Evolutionary conservation across 768 basidiomycete species (phyloP).

Genomic region (Ramaria sp.): DNA sequence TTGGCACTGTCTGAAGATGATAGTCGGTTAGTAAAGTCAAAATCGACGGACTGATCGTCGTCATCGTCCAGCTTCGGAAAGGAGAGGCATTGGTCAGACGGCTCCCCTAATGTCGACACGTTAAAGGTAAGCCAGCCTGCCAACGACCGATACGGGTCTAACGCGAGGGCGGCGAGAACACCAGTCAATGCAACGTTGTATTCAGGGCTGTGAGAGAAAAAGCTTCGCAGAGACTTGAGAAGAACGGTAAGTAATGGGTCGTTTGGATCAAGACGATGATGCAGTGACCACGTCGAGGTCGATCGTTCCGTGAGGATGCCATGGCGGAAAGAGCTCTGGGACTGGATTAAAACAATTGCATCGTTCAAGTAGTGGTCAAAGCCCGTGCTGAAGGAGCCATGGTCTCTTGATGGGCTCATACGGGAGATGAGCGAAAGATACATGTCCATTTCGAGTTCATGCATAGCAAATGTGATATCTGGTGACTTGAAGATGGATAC

Average conservation of each 20-base stretch:
- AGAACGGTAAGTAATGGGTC: slow-evolving; percentile 66
- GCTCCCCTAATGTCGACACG: slow-evolving; percentile 14
- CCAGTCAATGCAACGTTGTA: slow-evolving; percentile 85
- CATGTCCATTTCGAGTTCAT: slow-evolving; percentile 74
- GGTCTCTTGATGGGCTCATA: slow-evolving; percentile 56
- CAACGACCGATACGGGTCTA: slow-evolving; percentile 79
- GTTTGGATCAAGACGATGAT: slow-evolving; percentile 69
- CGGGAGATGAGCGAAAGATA: slow-evolving; percentile 73
- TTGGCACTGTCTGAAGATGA: slow-evolving; percentile 44
- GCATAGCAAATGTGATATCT: slow-evolving; percentile 64
- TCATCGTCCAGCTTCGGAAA: slow-evolving; percentile 30
- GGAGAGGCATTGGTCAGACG: slow-evolving; percentile 14
- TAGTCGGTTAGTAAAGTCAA: slow-evolving; percentile 49
- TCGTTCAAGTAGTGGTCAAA: slow-evolving; percentile 78
- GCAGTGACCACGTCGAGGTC: slow-evolving; percentile 25
- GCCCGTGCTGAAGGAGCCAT: slow-evolving; percentile 71
- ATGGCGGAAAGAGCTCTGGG: slow-evolving; percentile 45
- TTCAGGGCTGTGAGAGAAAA: slow-evolving; percentile 80
- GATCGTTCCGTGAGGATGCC: slow-evolving; percentile 29
- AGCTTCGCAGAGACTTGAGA: slow-evolving; percentile 59
- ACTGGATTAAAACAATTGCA: slow-evolving; percentile 56
- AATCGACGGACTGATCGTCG: slow-evolving; percentile 79
- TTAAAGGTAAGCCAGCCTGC: slow-evolving; percentile 83
- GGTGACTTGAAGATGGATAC: slow-evolving; percentile 33
- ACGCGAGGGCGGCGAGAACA: slow-evolving; percentile 64